Evolutionary conservation across 345 rosid species (phyloP).

Genomic region (Linum lewisii): DNA sequence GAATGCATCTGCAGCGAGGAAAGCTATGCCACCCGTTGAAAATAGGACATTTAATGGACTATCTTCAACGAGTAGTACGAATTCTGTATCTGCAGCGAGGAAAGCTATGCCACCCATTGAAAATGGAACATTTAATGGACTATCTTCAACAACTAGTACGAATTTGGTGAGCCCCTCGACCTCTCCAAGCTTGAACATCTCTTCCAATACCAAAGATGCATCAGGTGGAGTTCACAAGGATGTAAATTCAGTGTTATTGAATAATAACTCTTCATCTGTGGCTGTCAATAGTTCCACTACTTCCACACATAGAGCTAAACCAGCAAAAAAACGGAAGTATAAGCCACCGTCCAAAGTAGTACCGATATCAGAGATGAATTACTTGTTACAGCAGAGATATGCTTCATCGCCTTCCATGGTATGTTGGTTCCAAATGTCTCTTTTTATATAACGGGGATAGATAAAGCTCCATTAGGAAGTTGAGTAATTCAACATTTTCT

Average conservation of each 20-base stretch:
- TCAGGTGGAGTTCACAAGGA: background rate
- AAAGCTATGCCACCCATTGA: background rate
- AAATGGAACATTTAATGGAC: background rate
- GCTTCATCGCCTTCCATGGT: slow-evolving; percentile 1
- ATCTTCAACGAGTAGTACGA: too few species aligned
- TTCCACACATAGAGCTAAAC: background rate
- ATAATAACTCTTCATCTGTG: background rate
- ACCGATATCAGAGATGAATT: slow-evolving; percentile 6
- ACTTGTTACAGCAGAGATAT: background rate
- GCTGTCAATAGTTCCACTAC: background rate
- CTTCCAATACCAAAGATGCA: background rate
- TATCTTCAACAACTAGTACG: too few species aligned
- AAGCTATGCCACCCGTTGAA: background rate
- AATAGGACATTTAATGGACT: background rate
- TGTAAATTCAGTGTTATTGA: background rate
- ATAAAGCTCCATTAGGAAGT: too few species aligned
- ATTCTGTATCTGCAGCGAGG: background rate
- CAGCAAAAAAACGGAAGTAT: background rate
- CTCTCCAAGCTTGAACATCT: background rate
- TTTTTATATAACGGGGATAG: background rate
- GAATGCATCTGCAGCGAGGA: background rate
- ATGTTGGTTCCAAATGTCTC: background rate
- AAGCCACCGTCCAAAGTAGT: slow-evolving; percentile 5
- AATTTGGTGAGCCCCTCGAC: background rate
- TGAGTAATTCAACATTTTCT: background rate